Conservation (phyloP, 192 early-diverging fungal species). For the Linnemannia hyalina region DNA sequence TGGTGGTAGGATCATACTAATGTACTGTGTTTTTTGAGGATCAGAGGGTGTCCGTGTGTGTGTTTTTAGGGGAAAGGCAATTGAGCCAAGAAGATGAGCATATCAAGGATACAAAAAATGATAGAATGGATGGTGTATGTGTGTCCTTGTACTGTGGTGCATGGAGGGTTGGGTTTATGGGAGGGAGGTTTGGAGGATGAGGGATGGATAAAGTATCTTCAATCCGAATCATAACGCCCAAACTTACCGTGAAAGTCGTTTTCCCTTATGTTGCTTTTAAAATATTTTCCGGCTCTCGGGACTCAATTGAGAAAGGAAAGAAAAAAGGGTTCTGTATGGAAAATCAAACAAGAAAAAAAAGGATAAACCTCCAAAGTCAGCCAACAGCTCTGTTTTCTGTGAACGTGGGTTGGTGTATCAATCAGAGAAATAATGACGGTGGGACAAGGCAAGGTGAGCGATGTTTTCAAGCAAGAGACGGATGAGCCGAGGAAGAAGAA, state of each 20-base stretch:
- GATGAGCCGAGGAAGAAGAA: constrained; percentile 1
- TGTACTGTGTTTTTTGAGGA: constrained; percentile 3
- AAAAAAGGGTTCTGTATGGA: neutral
- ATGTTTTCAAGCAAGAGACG: neutral
- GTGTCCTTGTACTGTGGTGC: neutral
- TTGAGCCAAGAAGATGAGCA: neutral
- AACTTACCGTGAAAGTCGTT: constrained; percentile 3
- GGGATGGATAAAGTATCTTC: neutral
- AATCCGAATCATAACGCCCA: neutral
- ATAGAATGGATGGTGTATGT: neutral
- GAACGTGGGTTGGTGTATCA: neutral
- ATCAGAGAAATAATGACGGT: neutral
- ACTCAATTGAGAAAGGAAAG: neutral
- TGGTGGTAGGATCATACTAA: neutral
- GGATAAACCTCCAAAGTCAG: neutral
- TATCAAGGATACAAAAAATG: neutral
- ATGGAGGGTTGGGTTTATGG: no score
- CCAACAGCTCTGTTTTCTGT: constrained; percentile 7
- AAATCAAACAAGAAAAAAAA: constrained; percentile 6
- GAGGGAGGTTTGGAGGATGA: neutral
- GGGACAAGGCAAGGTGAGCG: neutral
- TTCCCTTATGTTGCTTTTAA: neutral
- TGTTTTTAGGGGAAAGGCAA: neutral
- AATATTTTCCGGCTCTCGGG: constrained; percentile 6
- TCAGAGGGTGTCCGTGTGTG: neutral